Conservation (phyloP, 768 basidiomycete species). For the Hypsizygus marmoreus region DNA sequence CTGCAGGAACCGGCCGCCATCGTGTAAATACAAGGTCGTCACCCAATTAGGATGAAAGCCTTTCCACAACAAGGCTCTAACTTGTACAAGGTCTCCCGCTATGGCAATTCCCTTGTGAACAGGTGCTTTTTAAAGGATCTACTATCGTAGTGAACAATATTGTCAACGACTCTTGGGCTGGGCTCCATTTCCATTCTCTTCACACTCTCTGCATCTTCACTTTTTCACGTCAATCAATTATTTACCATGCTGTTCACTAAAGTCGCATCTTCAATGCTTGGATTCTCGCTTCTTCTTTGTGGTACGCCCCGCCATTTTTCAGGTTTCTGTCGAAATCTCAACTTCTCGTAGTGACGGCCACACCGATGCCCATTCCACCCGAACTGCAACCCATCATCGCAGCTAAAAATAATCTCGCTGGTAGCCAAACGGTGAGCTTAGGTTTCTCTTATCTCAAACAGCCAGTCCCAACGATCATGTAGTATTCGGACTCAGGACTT, state of each 20-base stretch:
- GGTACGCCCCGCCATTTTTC: constrained; percentile 4
- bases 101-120: constrained; percentile 1
- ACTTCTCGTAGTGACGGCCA: constrained; percentile 2
- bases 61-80: not conserved
- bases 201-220: no score
- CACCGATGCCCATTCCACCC: constrained; percentile 20
- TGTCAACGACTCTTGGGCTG: constrained; percentile 4
- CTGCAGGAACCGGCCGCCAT: no score
- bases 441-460: not conserved
- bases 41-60: not conserved
- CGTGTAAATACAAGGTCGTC: no score
- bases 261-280: constrained; percentile 5
- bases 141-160: not conserved
- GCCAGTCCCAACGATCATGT: not conserved
- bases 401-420: constrained; percentile 25
- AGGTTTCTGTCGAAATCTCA: no score
- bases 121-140: not conserved
- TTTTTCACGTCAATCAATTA: not conserved
- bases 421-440: constrained; percentile 10
- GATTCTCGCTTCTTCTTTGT: not conserved
- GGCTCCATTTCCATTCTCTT: not conserved
- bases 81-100: not conserved
- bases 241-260: constrained; percentile 5
- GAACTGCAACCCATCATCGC: constrained; percentile 25
- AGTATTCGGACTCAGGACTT: constrained; percentile 5